A percentile compares a stretch with the other conserved stretches of the same genome.
These are phyloP conservation scores for Saccharomycopsis capsularis DNA, from an alignment of 805 yeast species.

Conservation along the genomic window DNA sequence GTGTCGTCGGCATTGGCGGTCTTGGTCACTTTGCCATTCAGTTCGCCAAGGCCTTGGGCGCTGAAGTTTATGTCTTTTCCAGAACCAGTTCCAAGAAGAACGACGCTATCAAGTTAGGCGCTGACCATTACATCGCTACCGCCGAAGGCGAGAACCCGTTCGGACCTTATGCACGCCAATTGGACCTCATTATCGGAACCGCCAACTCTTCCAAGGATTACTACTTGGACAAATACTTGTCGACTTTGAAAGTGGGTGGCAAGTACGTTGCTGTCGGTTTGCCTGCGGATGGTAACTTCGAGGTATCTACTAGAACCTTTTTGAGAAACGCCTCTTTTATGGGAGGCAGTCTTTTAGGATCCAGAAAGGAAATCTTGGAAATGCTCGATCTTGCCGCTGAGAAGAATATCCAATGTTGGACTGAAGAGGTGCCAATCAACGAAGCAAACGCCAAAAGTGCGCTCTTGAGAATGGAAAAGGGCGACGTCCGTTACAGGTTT, in stretches of 20 bases:
- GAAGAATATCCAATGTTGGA: constrained; percentile 54
- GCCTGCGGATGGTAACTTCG: constrained; percentile 39
- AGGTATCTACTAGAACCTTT: constrained; percentile 20
- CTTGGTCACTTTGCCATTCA: constrained; percentile 50
- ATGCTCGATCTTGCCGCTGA: constrained; percentile 60
- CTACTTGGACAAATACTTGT: constrained; percentile 13
- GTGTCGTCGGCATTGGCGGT: constrained; percentile 52
- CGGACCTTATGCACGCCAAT: constrained; percentile 2
- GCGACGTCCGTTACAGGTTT: constrained; percentile 59
- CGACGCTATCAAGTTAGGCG: constrained; percentile 45
- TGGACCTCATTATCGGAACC: constrained; percentile 37
- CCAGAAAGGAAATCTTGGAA: constrained; percentile 57
- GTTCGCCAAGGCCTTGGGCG: constrained; percentile 54
- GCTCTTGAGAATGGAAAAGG: constrained; percentile 44
- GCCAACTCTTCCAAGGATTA: constrained; percentile 32
- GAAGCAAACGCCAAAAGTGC: constrained; percentile 49
- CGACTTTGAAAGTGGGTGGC: constrained; percentile 48
- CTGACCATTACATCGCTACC: constrained; percentile 49
- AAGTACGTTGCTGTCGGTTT: constrained; percentile 60
- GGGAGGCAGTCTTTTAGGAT: constrained; percentile 38
- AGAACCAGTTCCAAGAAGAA: constrained; percentile 42
- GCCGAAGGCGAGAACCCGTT: constrained; percentile 34
- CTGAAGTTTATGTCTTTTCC: constrained; percentile 51
- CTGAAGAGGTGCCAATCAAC: constrained; percentile 49
- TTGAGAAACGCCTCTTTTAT: constrained; percentile 40